phyloP scores from a whole-genome alignment of 257 asterid genomes.

The Solanum sejunctum region DNA sequence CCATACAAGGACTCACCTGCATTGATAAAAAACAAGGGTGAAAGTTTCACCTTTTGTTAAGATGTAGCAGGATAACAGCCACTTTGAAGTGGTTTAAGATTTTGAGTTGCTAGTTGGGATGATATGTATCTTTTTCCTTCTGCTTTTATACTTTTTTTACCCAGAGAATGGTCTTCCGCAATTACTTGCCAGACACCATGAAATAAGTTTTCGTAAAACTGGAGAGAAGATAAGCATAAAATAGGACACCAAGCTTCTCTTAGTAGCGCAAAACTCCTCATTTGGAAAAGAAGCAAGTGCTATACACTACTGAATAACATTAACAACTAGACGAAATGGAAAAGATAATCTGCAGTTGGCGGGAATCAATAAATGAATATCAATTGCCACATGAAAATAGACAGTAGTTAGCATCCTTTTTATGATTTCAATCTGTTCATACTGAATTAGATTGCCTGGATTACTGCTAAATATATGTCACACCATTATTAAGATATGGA shows the following conservation, averaged over 20 bases:
- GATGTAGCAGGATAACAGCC: neutral
- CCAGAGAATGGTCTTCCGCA: neutral
- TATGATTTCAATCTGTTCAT: neutral
- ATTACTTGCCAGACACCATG: neutral
- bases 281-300: neutral
- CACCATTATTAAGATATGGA: neutral
- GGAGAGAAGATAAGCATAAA: neutral
- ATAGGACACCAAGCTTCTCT: neutral
- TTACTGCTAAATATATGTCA: neutral
- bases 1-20: slow-evolving; percentile 89
- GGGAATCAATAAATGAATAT: neutral
- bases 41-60: neutral
- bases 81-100: neutral
- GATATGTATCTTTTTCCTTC: neutral
- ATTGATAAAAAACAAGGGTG: neutral
- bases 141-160: neutral
- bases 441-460: neutral
- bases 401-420: neutral
- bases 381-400: neutral
- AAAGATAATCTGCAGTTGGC: neutral
- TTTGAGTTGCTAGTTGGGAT: neutral
- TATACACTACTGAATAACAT: neutral
- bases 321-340: neutral
- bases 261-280: neutral
- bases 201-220: neutral